A percentile compares a stretch with the other conserved stretches of the same genome.
Evolutionary conservation across 2,329 filamentous ascomycete genomes (phyloP).

Genomic region (Alternaria viburni): DNA sequence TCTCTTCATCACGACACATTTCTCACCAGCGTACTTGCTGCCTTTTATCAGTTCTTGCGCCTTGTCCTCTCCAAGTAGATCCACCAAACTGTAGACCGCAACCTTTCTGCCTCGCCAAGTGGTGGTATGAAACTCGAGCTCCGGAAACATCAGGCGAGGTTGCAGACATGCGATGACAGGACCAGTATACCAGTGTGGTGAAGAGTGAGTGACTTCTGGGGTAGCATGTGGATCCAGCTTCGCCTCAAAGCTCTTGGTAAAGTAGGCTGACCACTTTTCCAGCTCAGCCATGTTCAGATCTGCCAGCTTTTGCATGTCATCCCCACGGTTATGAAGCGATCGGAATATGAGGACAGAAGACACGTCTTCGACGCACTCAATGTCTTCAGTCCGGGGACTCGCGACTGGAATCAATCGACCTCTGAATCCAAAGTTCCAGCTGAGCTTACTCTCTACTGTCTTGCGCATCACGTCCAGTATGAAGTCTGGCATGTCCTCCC

Average conservation of each 20-base stretch:
- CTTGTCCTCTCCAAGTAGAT: conserved; percentile 42
- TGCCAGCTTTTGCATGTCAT: conserved; percentile 24
- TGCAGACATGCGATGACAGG: conserved; percentile 37
- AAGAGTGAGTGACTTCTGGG: conserved; percentile 26
- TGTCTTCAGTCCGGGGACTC: conserved; percentile 26
- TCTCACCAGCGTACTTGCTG: conserved; percentile 28
- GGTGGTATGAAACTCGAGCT: conserved; percentile 39
- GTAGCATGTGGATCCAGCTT: conserved; percentile 35
- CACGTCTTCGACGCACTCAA: conserved; percentile 36
- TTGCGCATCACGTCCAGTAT: conserved; percentile 48
- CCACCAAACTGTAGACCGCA: conserved; percentile 43
- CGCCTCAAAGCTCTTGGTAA: conserved; percentile 16
- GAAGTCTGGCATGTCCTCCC: conserved; percentile 56
- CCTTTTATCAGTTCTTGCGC: conserved; percentile 28
- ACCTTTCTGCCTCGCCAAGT: conserved; percentile 39
- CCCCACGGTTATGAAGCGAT: conserved; percentile 32
- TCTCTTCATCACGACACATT: conserved; percentile 38
- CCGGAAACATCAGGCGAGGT: conserved; percentile 35
- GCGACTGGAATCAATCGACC: conserved; percentile 30
- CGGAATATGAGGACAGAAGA: conserved; percentile 36
- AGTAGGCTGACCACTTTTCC: conserved; percentile 32
- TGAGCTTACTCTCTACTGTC: conserved; percentile 46
- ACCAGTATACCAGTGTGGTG: conserved; percentile 36
- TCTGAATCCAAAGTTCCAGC: conserved; percentile 36
- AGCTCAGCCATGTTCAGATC: conserved; percentile 23